These are phyloP conservation scores for Ogataea naganishii DNA, from an alignment of 805 yeast species.

Conservation along the genomic window DNA sequence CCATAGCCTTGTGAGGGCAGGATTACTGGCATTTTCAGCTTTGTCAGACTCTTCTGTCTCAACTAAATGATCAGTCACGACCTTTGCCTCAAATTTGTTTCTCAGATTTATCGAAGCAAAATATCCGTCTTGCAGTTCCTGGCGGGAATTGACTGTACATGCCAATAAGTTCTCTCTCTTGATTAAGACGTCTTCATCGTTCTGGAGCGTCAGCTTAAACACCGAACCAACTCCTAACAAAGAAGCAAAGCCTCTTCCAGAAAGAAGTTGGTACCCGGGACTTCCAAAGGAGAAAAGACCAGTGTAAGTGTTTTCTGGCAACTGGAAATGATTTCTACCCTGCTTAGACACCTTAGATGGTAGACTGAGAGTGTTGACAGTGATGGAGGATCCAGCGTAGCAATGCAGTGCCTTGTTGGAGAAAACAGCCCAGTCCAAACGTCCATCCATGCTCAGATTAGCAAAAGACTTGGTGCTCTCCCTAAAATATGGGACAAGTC, in stretches of 20 bases:
- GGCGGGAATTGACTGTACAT: slow-evolving; percentile 38
- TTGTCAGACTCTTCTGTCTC: too few relatives aligned
- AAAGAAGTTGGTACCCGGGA: slow-evolving; percentile 36
- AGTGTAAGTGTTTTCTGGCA: slow-evolving; percentile 22
- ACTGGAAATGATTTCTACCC: slow-evolving; percentile 17
- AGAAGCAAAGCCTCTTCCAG: slow-evolving; percentile 52
- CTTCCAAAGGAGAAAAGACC: slow-evolving; percentile 30
- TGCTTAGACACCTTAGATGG: slow-evolving; percentile 32
- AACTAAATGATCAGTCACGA: slow-evolving; percentile 5
- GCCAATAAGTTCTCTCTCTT: slow-evolving; percentile 40
- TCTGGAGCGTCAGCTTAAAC: slow-evolving; percentile 35
- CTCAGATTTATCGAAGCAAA: slow-evolving; percentile 8
- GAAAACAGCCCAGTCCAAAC: slow-evolving; percentile 54
- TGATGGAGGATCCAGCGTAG: slow-evolving; percentile 44
- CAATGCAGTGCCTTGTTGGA: slow-evolving; percentile 38
- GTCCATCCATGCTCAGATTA: slow-evolving; percentile 44
- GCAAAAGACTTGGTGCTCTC: slow-evolving; percentile 30
- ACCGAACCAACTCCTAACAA: slow-evolving; percentile 47
- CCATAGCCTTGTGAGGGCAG: too few relatives aligned
- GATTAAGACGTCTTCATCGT: slow-evolving; percentile 40
- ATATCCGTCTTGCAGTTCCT: slow-evolving; percentile 26
- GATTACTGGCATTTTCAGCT: too few relatives aligned
- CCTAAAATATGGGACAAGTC: slow-evolving; percentile 2
- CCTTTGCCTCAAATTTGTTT: slow-evolving; percentile 9
- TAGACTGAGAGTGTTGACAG: slow-evolving; percentile 25